Evolutionary conservation across 176 grass and related monocot genomes (phyloP).

Genomic region (Zea luxurians): DNA sequence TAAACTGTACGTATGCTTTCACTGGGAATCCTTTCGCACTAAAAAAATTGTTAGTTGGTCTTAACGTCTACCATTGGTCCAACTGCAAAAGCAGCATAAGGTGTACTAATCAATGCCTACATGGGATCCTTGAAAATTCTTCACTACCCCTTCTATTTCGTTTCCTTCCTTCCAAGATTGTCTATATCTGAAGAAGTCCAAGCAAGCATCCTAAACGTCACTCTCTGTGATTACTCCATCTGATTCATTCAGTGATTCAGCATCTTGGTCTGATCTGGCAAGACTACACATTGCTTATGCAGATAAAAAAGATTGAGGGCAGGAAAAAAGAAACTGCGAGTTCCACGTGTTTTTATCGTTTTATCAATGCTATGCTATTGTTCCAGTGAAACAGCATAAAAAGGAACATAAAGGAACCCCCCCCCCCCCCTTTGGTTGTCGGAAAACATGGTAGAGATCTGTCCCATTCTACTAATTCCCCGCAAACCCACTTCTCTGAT

Average conservation of each 20-base stretch:
- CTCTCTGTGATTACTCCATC: not conserved
- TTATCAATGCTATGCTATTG: not conserved
- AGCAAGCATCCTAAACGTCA: not conserved
- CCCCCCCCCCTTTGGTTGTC: not conserved
- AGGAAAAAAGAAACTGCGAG: too few species aligned
- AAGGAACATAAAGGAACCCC: not conserved
- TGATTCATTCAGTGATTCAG: not conserved
- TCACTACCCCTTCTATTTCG: not conserved
- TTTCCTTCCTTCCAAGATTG: not conserved
- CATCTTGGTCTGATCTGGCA: too few species aligned
- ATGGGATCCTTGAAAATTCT: slow-evolving; percentile 28
- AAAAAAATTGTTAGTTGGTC: not conserved
- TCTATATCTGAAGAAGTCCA: not conserved
- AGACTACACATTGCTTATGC: too few species aligned
- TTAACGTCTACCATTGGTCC: not conserved
- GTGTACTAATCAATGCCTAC: too few species aligned
- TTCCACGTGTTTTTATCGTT: not conserved
- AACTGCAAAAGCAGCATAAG: not conserved
- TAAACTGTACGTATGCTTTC: slow-evolving; percentile 5
- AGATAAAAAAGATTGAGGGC: not conserved
- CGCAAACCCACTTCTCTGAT: too few species aligned
- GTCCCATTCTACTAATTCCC: not conserved
- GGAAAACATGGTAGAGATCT: not conserved
- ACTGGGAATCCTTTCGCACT: not conserved
- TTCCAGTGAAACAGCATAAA: not conserved